phyloP scores from a whole-genome alignment of 2,329 filamentous ascomycete genomes.

The Paramyrothecium roridum region DNA sequence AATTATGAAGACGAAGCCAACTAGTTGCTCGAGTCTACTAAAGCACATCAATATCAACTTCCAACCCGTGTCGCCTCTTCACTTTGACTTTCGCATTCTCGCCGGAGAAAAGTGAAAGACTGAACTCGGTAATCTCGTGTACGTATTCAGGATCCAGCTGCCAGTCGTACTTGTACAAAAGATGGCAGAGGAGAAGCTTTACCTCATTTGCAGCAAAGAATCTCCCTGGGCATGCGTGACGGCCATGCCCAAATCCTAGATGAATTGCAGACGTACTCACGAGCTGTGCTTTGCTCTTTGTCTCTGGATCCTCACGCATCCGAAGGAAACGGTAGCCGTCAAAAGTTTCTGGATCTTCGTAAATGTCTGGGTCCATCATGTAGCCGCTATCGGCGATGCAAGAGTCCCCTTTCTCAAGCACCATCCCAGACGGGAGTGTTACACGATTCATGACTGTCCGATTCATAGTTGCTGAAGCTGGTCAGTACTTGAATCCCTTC shows the following conservation, averaged over 20 bases:
- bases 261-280: constrained; percentile 27
- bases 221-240: constrained; percentile 37
- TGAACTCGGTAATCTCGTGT: not conserved
- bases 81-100: too few species aligned
- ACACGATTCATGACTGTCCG: constrained; percentile 5
- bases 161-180: constrained; percentile 27
- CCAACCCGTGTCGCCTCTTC: too few species aligned
- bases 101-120: too few species aligned
- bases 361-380: constrained; percentile 17
- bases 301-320: constrained; percentile 18
- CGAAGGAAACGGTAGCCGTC: constrained; percentile 23
- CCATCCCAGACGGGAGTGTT: constrained; percentile 10
- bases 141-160: not conserved
- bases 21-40: too few species aligned
- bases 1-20: too few species aligned
- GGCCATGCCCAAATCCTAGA: constrained; percentile 36
- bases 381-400: constrained; percentile 11
- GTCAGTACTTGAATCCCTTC: not conserved
- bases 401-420: constrained; percentile 15
- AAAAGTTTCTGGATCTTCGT: constrained; percentile 18
- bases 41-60: too few species aligned
- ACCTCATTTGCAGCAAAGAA: constrained; percentile 39
- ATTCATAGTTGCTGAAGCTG: constrained; percentile 1
- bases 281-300: constrained; percentile 23
- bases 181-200: constrained; percentile 26